phyloP scores from a whole-genome alignment of 1,139 yeast genomes.

The Suhomyces bokatorum region DNA sequence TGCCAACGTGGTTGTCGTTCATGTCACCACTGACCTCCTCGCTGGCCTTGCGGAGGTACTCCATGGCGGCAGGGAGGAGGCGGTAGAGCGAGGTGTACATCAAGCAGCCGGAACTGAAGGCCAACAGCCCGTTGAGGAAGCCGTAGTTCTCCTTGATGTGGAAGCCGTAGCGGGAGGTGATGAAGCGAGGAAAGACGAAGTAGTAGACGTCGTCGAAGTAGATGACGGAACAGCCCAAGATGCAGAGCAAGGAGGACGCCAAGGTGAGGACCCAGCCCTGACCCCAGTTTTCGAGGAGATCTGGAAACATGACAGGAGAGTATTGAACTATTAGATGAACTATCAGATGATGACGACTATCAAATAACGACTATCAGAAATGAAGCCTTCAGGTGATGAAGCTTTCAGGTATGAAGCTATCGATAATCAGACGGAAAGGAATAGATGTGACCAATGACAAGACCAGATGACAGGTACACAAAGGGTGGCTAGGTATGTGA shows the following conservation, averaged over 20 bases:
- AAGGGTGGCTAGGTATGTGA: too few relatives aligned
- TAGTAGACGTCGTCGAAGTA: constrained; percentile 25
- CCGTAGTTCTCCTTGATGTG: constrained; percentile 57
- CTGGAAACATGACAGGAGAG: constrained; percentile 2
- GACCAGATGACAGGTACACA: too few relatives aligned
- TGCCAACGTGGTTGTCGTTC: background rate
- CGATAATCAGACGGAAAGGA: too few relatives aligned
- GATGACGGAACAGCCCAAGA: constrained; percentile 24
- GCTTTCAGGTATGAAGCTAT: too few relatives aligned
- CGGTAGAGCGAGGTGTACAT: constrained; percentile 74
- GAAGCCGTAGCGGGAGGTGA: constrained; percentile 49
- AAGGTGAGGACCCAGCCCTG: constrained; percentile 29
- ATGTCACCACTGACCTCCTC: background rate
- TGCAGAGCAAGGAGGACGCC: constrained; percentile 24
- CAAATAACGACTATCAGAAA: too few relatives aligned
- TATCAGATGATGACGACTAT: too few relatives aligned
- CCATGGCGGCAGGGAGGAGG: constrained; percentile 65
- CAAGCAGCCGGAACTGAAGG: constrained; percentile 77
- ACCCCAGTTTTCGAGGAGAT: constrained; percentile 10
- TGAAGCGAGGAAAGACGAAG: constrained; percentile 35
- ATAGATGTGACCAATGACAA: too few relatives aligned
- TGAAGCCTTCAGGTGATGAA: too few relatives aligned
- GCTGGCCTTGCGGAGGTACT: constrained; percentile 29
- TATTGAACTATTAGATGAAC: too few relatives aligned
- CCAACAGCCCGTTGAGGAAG: constrained; percentile 64